These are phyloP conservation scores for Myriosclerotinia duriaeana DNA, from an alignment of 2,329 filamentous ascomycete species.

Conservation along the genomic window DNA sequence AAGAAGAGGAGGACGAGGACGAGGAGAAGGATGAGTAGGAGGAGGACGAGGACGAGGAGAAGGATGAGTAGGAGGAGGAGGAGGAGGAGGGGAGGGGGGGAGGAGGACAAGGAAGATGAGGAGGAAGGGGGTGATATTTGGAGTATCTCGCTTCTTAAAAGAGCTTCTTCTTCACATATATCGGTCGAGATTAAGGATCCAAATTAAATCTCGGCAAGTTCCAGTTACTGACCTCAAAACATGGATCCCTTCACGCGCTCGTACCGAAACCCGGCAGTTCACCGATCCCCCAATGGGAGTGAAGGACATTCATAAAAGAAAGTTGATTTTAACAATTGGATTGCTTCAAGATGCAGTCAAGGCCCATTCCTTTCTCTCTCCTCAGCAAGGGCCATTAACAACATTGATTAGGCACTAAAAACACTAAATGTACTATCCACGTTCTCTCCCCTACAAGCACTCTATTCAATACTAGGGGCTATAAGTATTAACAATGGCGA, in stretches of 20 bases:
- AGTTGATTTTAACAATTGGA: neutral
- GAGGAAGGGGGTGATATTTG: neutral
- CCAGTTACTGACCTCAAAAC: neutral
- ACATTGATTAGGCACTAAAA: neutral
- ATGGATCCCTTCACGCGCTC: neutral
- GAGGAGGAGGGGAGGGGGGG: no score
- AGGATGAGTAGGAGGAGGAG: neutral
- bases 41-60: neutral
- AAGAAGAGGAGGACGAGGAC: neutral
- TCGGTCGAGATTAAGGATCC: neutral
- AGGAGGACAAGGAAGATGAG: neutral
- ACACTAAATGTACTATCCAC: neutral
- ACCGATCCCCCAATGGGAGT: neutral
- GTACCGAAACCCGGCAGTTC: neutral
- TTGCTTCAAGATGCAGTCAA: neutral
- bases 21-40: neutral
- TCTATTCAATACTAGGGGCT: no score
- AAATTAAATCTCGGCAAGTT: neutral
- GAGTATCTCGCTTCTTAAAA: neutral
- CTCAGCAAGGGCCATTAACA: neutral
- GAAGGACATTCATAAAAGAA: neutral
- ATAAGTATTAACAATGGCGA: no score
- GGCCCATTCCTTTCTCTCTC: neutral
- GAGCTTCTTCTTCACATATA: neutral
- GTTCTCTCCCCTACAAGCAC: neutral